phyloP scores from a whole-genome alignment of 139 green algal species.

The Chlorella vulgaris region DNA sequence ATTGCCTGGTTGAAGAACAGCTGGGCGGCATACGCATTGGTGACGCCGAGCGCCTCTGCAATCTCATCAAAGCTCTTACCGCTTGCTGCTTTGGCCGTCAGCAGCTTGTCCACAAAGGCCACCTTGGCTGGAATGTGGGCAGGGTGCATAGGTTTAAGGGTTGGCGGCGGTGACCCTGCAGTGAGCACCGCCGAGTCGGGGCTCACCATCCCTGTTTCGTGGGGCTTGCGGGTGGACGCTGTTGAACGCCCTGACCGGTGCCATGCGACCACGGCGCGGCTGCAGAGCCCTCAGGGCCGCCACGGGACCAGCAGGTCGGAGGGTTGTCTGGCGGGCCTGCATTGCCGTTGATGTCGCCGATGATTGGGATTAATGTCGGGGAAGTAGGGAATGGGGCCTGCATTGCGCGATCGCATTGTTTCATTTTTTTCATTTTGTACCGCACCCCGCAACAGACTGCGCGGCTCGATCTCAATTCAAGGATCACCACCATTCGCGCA shows the following conservation, averaged over 20 bases:
- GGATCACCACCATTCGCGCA: too few species aligned
- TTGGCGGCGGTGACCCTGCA: not conserved
- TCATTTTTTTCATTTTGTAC: too few species aligned
- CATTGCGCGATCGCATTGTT: too few species aligned
- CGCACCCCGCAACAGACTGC: too few species aligned
- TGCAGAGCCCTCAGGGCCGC: too few species aligned
- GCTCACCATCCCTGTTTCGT: slow-evolving; percentile 3
- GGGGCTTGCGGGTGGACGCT: not conserved
- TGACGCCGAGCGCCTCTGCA: slow-evolving; percentile 51
- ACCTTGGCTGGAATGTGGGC: slow-evolving; percentile 42
- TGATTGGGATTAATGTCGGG: too few species aligned
- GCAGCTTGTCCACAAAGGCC: slow-evolving; percentile 46
- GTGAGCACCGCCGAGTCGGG: too few species aligned
- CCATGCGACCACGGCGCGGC: not conserved
- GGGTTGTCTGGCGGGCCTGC: not conserved
- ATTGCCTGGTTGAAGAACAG: slow-evolving; percentile 72
- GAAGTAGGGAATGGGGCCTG: too few species aligned
- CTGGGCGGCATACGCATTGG: slow-evolving; percentile 68
- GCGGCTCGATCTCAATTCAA: too few species aligned
- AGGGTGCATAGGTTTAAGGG: not conserved
- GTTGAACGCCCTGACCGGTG: not conserved
- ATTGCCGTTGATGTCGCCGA: too few species aligned
- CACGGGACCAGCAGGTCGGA: not conserved
- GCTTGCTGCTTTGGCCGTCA: slow-evolving; percentile 57
- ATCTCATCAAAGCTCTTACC: slow-evolving; percentile 70